Percentiles rank a stretch among this genome's conserved stretches.
These are phyloP conservation scores for Fusarium austroafricanum DNA, from an alignment of 2,329 filamentous ascomycete species.

Conservation along the genomic window DNA sequence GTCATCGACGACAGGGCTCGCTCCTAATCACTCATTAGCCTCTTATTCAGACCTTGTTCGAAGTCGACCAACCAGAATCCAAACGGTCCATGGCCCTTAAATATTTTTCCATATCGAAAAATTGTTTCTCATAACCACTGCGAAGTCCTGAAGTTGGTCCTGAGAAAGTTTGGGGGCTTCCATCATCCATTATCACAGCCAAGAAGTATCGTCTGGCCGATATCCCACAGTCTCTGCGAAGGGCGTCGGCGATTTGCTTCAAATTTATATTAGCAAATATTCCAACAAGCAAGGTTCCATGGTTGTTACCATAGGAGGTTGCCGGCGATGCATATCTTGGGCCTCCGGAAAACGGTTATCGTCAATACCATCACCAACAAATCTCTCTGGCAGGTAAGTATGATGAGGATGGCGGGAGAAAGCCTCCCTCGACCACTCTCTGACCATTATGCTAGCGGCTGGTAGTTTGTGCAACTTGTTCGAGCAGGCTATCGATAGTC, in stretches of 20 bases:
- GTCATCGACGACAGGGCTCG: constrained; percentile 49
- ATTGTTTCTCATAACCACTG: constrained; percentile 55
- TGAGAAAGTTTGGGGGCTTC: constrained; percentile 58
- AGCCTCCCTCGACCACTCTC: constrained; percentile 54
- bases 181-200: constrained; percentile 62
- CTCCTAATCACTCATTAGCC: constrained; percentile 44
- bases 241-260: constrained; percentile 64
- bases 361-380: constrained; percentile 46
- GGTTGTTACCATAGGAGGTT: constrained; percentile 54
- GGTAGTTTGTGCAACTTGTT: background rate
- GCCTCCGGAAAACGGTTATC: constrained; percentile 52
- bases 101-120: constrained; percentile 61
- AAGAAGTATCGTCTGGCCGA: constrained; percentile 65
- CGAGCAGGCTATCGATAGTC: background rate
- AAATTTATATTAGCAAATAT: constrained; percentile 23
- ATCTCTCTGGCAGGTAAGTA: constrained; percentile 48
- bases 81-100: constrained; percentile 53
- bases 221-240: constrained; percentile 65
- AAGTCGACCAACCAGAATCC: constrained; percentile 52
- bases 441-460: constrained; percentile 52
- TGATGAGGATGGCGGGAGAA: constrained; percentile 54
- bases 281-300: background rate
- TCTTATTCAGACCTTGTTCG: background rate
- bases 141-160: constrained; percentile 54
- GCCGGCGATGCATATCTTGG: constrained; percentile 51